Evolutionary conservation across 1,139 yeast genomes (phyloP), one percentile per base, ranked within the genome.

Genomic region (Magnusiomyces magnusii): DNA sequence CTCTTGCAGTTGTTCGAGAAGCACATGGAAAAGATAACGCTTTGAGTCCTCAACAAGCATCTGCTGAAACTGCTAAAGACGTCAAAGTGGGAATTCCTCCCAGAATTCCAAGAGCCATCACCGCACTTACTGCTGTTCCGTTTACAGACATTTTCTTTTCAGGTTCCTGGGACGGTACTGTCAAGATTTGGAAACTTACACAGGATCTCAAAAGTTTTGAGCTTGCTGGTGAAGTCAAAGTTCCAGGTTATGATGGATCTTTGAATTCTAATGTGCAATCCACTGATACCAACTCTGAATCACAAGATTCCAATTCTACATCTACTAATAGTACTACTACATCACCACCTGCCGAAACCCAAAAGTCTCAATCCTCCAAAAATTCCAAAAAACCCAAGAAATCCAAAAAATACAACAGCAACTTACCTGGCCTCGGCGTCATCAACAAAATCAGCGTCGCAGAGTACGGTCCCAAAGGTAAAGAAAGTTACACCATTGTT

Each of bases 61-160:
- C 95, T 58, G 97, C 95, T 7, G 96, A 90, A 70, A 67, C 68
- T 2, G 71, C 71, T 0, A 57, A 54, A 23, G 41, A 25, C 10
- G 47, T 41, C 34, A 52, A 52, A 25, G 63, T 62, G 10, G 88
- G 85, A 67, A 74, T 87, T 19, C 92, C 96, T 15, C 79, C 79
- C 51, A 79, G 81, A 24, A 86, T 82, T 62, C 97, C 98, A 34
- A 86, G 86, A 67, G 85, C 93, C 86, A 85, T 95, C 66, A 91
- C 98, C 0, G 78, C 93, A 1, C 72, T 93, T 15, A 79, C 85
- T 68, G 90, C 96, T 0, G 76, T 93, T n/a, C 97, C 99, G n/a
- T 92, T 81, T 70, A 81, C 93, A 28, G 92, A 95, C 69, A 73
- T 90, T 7, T 89, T 93, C 68, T 75, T 93, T 57, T 83, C 91